These are phyloP conservation scores for Porcisia hertigi DNA, from an alignment of 208 protist genomes.

Conservation along the genomic window DNA sequence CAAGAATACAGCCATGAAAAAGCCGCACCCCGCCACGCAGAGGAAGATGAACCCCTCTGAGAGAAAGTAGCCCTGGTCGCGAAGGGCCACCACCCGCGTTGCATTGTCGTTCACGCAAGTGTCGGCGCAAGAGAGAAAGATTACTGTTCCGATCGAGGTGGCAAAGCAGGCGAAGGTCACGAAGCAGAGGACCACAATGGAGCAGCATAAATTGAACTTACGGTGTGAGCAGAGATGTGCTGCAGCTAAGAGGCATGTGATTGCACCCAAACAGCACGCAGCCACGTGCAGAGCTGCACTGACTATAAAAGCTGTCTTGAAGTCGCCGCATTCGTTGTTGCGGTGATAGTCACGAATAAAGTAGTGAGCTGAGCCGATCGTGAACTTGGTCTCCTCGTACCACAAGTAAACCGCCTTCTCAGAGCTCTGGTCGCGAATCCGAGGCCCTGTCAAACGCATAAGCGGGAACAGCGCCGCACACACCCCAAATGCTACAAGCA, in stretches of 20 bases:
- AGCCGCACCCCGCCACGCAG: slow-evolving; percentile 30
- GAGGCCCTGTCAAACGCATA: slow-evolving; percentile 5
- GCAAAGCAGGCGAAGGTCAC: slow-evolving; percentile 16
- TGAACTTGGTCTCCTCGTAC: slow-evolving; percentile 24
- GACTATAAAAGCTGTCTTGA: background rate
- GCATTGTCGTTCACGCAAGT: slow-evolving; percentile 13
- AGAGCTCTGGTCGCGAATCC: background rate
- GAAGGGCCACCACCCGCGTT: background rate
- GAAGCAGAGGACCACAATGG: slow-evolving; percentile 28
- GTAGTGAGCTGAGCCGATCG: background rate
- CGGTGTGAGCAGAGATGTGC: slow-evolving; percentile 11
- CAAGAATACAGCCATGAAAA: slow-evolving; percentile 29
- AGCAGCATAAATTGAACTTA: slow-evolving; percentile 28
- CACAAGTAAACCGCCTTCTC: slow-evolving; percentile 17
- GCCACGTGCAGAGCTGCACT: slow-evolving; percentile 17
- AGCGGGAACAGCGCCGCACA: slow-evolving; percentile 31
- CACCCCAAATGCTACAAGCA: slow-evolving; percentile 23
- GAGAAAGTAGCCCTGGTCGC: slow-evolving; percentile 20
- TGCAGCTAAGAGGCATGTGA: slow-evolving; percentile 15
- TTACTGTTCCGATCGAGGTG: slow-evolving; percentile 10
- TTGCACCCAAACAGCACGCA: slow-evolving; percentile 14
- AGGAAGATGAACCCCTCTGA: slow-evolving; percentile 41
- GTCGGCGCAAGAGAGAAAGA: slow-evolving; percentile 6
- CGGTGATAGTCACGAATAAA: slow-evolving; percentile 11
- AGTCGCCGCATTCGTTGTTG: slow-evolving; percentile 4